Conservation (phyloP, 495 filamentous ascomycete species). For the Penicillium steckii region DNA sequence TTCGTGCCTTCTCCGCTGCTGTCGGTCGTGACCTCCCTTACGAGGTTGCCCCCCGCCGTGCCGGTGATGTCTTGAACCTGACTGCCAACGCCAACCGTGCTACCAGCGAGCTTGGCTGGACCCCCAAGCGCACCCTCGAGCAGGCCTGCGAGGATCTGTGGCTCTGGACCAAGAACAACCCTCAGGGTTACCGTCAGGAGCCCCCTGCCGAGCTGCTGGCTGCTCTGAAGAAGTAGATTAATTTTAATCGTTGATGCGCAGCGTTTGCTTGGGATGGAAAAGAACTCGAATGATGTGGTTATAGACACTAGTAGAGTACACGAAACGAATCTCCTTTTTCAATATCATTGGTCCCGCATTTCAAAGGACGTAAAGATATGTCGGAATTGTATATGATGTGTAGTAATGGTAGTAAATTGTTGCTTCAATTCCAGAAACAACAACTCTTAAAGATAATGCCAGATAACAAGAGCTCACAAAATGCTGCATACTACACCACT, state of each 20-base stretch:
- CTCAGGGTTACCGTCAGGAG: constrained; percentile 86
- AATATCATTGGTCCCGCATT: not conserved
- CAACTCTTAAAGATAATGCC: too few species aligned
- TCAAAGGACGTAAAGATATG: not conserved
- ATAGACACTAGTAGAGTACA: constrained; percentile 35
- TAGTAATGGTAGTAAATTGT: not conserved
- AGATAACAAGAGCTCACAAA: too few species aligned
- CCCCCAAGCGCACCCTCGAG: constrained; percentile 85
- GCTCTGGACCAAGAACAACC: constrained; percentile 95
- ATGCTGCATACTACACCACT: not conserved
- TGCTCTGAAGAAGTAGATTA: constrained; percentile 58
- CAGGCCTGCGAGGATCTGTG: constrained; percentile 92
- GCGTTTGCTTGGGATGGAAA: not conserved
- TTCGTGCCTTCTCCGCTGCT: constrained; percentile 85
- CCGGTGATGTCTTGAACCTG: constrained; percentile 90
- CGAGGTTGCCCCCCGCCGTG: constrained; percentile 77
- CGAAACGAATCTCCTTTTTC: constrained; percentile 46
- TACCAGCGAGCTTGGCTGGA: constrained; percentile 88
- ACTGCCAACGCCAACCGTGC: constrained; percentile 88
- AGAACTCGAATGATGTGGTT: constrained; percentile 10
- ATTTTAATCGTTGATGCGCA: not conserved
- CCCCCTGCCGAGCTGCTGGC: constrained; percentile 82
- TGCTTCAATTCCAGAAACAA: too few species aligned
- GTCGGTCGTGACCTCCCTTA: constrained; percentile 85
- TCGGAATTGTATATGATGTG: not conserved